Evolutionary conservation across 2,329 filamentous ascomycete species (phyloP), one percentile per base, ranked within the genome.

Genomic region (Exophiala dermatitidis): DNA sequence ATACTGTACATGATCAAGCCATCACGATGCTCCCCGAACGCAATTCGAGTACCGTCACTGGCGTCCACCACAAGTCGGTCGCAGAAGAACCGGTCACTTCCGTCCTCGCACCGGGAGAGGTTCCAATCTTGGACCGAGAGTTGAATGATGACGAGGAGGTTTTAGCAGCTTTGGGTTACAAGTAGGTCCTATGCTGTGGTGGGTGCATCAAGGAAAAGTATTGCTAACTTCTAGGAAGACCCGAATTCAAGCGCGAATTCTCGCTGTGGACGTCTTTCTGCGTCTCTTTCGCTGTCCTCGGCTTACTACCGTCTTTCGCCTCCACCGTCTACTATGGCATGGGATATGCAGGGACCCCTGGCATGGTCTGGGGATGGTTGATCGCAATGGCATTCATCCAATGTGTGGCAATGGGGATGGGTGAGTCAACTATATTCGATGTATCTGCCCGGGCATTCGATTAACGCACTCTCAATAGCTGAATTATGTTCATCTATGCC

Each of bases 331-430:
- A 77, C 64, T 88, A 87, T 75, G 84, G 84, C 60, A 80, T 82
- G 70, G 77, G 77, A 36, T 80, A 80, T 65, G 75, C 76, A 26
- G 75, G 78, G 3, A 79, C 76, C 0, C 77, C 74, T 54, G 61
- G 82, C 28, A 86, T 87, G 82, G 83, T 82, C 1, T 88, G 85
- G 85, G 85, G 85, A 3, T 89, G 85, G 85, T 69, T 88, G 30
- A 74, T 88, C 43, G 83, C 83, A 46, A 85, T 87, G 78, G 61
- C 83, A 3, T 86, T 86, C 38, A 86, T 88, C 37, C 79, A 87
- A 64, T 82, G 80, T 66, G 79, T 88, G 52, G 84, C 85, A 5
- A 77, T 81, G 69, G 78, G 77, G 19, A 83, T 83, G 79, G 61
- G 61, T 62, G 52, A 41, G 60, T 44, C 19, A 37, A 10, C 33